Percentiles rank a stretch among this genome's conserved stretches.
These are phyloP conservation scores for Malus sylvestris DNA, from an alignment of 306 rosid genomes.

Conservation along the genomic window DNA sequence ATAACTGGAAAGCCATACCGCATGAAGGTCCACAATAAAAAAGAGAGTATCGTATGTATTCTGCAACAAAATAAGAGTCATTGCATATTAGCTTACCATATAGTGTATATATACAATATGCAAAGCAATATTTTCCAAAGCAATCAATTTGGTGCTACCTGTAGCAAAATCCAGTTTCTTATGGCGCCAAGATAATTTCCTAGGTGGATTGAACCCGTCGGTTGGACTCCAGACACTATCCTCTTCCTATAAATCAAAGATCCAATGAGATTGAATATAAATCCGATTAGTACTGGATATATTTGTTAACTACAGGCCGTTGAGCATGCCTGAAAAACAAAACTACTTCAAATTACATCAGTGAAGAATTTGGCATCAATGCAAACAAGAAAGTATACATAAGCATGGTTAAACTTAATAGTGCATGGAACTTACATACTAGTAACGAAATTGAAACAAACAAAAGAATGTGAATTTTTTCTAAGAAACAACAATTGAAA, in stretches of 20 bases:
- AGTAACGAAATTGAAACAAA: neutral
- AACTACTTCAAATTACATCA: neutral
- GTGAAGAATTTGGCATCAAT: neutral
- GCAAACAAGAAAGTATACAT: neutral
- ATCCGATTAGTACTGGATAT: neutral
- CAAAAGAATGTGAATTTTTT: no score
- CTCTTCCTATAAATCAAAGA: slow-evolving; percentile 54
- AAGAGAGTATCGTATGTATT: slow-evolving; percentile 68
- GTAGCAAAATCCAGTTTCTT: slow-evolving; percentile 85
- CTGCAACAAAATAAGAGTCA: slow-evolving; percentile 45
- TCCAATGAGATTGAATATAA: neutral
- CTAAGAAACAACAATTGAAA: no score
- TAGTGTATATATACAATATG: neutral
- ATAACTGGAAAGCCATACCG: slow-evolving; percentile 44
- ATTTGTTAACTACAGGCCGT: neutral
- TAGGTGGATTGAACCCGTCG: slow-evolving; percentile 89
- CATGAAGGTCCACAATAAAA: slow-evolving; percentile 94
- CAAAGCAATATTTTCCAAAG: neutral
- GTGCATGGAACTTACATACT: neutral
- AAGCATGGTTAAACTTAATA: neutral
- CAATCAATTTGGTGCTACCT: slow-evolving; percentile 37
- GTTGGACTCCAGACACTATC: slow-evolving; percentile 93
- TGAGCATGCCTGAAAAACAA: neutral
- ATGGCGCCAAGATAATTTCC: slow-evolving; percentile 96
- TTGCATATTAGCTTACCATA: neutral